These are phyloP conservation scores for Rhizophora mangle DNA, from an alignment of 345 rosid species.

Conservation along the genomic window DNA sequence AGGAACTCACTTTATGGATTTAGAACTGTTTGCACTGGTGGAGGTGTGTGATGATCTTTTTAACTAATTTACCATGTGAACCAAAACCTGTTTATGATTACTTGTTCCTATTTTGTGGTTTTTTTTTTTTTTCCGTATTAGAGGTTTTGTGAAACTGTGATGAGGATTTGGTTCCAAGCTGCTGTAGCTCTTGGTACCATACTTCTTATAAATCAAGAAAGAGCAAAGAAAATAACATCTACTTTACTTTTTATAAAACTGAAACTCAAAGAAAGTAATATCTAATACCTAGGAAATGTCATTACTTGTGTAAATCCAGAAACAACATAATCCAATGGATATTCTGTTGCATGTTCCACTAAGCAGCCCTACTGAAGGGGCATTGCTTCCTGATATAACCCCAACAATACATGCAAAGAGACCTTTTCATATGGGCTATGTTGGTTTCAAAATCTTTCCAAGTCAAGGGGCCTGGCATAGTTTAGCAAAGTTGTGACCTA, in stretches of 20 bases:
- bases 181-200: not conserved
- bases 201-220: not conserved
- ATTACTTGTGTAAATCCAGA: too few species aligned
- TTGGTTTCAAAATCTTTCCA: not conserved
- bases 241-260: too few species aligned
- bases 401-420: not conserved
- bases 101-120: not conserved
- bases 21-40: slow-evolving; percentile 60
- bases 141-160: not conserved
- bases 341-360: not conserved
- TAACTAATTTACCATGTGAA: slow-evolving; percentile 9
- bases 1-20: slow-evolving; percentile 52
- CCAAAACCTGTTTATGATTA: not conserved
- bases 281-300: too few species aligned
- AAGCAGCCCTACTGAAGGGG: not conserved
- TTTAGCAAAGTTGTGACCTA: not conserved
- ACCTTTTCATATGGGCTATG: not conserved
- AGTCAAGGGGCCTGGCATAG: too few species aligned
- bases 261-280: too few species aligned
- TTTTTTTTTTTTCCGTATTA: too few species aligned
- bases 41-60: slow-evolving; percentile 47
- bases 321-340: too few species aligned
- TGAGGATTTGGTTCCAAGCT: not conserved
- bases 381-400: not conserved
- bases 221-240: too few species aligned